A percentile compares a stretch with the other conserved stretches of the same genome.
Evolutionary conservation across 306 rosid species (phyloP).

Genomic region (Prunus campanulata): DNA sequence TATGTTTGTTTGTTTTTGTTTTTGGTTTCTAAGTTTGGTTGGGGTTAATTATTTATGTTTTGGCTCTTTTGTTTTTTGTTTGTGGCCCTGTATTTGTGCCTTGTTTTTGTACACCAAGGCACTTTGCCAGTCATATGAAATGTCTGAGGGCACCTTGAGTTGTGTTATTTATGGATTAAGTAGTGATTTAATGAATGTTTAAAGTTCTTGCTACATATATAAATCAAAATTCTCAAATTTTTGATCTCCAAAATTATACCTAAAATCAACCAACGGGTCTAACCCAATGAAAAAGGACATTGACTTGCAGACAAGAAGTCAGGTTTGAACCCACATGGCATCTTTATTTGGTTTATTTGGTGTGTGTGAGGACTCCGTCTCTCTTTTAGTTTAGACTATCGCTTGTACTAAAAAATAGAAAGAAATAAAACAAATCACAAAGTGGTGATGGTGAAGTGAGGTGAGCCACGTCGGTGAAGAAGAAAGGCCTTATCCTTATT

Average conservation of each 20-base stretch:
- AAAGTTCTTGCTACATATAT: not conserved
- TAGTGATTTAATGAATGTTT: not conserved
- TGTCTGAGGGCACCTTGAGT: not conserved
- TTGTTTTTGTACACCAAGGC: conserved; percentile 26
- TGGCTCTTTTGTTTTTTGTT: not conserved
- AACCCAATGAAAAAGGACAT: too few relatives aligned
- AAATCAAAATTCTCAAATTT: not conserved
- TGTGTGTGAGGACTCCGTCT: too few relatives aligned
- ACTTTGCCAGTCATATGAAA: conserved; percentile 5
- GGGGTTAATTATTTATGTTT: not conserved
- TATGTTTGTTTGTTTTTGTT: not conserved
- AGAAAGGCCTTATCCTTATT: not conserved
- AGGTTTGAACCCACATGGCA: fast-evolving
- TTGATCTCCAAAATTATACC: not conserved
- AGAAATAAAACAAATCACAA: not conserved
- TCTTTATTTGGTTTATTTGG: too few relatives aligned
- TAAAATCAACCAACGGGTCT: too few relatives aligned
- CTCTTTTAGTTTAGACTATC: too few relatives aligned
- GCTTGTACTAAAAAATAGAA: too few relatives aligned
- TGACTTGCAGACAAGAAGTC: too few relatives aligned
- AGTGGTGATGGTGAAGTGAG: not conserved
- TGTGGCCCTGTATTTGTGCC: conserved; percentile 11
- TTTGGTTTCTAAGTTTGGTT: not conserved
- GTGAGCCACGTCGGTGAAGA: not conserved
- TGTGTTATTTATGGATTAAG: not conserved